Conservation (phyloP, 495 filamentous ascomycete species). For the Hyaloscypha variabilis region DNA sequence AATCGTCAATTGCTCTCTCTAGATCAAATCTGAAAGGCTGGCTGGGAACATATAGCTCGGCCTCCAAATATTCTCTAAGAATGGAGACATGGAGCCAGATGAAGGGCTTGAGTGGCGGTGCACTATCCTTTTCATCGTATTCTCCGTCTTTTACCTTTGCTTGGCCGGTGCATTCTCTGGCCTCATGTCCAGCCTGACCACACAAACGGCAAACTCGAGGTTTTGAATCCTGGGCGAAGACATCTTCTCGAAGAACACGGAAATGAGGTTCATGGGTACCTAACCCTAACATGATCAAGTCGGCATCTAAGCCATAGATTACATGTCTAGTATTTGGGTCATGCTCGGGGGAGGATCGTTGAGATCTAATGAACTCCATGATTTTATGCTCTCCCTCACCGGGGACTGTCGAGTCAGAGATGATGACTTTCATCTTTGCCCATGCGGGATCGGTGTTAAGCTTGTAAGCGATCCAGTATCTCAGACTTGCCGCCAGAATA, state of each 20-base stretch:
- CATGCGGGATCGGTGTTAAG: slow-evolving; percentile 96
- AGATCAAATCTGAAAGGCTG: slow-evolving; percentile 84
- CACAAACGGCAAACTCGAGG: slow-evolving; percentile 81
- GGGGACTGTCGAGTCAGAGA: slow-evolving; percentile 96
- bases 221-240: slow-evolving; percentile 88
- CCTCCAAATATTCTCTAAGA: slow-evolving; percentile 89
- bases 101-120: slow-evolving; percentile 77
- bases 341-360: slow-evolving; percentile 85
- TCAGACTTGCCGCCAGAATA: slow-evolving; percentile 84
- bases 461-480: slow-evolving; percentile 97
- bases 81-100: slow-evolving; percentile 97
- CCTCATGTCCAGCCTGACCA: slow-evolving; percentile 87
- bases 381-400: slow-evolving; percentile 99
- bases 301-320: slow-evolving; percentile 93
- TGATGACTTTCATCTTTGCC: slow-evolving; percentile 96
- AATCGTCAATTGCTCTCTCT: slow-evolving; percentile 96
- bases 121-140: slow-evolving; percentile 79
- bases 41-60: slow-evolving; percentile 80
- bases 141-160: slow-evolving; percentile 84
- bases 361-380: slow-evolving; percentile 96
- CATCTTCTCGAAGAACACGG: slow-evolving; percentile 94
- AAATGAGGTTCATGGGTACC: slow-evolving; percentile 98
- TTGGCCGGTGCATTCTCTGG: slow-evolving; percentile 78
- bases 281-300: slow-evolving; percentile 98
- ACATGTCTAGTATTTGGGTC: slow-evolving; percentile 97